phyloP scores from a whole-genome alignment of 192 early-diverging fungal genomes.

The Anaeromyces robustus region DNA sequence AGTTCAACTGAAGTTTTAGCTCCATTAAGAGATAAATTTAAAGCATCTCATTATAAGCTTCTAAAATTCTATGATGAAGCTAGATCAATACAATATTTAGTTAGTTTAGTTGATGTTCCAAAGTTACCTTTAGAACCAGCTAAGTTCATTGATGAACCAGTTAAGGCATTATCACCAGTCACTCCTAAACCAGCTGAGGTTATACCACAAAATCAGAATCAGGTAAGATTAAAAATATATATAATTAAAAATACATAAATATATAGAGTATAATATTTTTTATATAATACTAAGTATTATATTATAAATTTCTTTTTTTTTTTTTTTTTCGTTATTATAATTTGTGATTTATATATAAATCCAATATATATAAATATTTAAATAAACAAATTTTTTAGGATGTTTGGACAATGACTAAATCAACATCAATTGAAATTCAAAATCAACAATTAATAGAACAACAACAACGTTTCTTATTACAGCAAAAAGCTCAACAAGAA shows the following conservation, averaged over 20 bases:
- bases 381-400: neutral
- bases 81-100: constrained; percentile 73
- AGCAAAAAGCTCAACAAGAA: constrained; percentile 25
- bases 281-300: no score
- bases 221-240: no score
- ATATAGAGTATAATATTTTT: no score
- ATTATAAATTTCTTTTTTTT: no score
- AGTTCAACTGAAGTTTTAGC: constrained; percentile 73
- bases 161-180: constrained; percentile 35
- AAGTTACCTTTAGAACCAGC: constrained; percentile 39
- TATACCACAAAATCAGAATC: neutral
- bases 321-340: no score
- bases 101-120: constrained; percentile 83
- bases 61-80: constrained; percentile 86
- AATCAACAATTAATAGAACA: constrained; percentile 8
- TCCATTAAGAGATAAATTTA: constrained; percentile 76
- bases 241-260: no score
- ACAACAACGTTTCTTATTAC: constrained; percentile 4
- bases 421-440: neutral
- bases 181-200: neutral
- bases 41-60: constrained; percentile 66
- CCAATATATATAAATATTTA: no score
- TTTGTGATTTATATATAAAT: no score
- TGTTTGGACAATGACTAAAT: neutral
- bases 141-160: constrained; percentile 57